phyloP scores from a whole-genome alignment of 2,329 filamentous ascomycete genomes.

The Torrubiellomyces zombiae region DNA sequence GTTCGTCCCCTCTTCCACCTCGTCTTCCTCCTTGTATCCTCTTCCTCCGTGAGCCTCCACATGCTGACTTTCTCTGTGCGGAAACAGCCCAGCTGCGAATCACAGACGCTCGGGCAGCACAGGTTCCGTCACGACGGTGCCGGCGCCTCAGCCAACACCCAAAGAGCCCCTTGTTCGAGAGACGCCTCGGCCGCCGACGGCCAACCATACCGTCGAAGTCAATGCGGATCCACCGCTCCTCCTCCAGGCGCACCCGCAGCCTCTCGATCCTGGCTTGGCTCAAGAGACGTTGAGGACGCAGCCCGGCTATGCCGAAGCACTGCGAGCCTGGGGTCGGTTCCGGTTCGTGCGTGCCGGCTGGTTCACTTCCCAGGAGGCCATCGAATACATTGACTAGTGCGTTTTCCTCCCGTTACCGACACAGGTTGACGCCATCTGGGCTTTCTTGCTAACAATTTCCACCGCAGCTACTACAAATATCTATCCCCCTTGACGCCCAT shows the following conservation, averaged over 20 bases:
- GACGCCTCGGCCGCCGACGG: constrained; percentile 3
- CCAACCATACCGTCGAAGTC: constrained; percentile 5
- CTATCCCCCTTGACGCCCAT: constrained; percentile 87
- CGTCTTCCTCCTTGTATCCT: constrained; percentile 4
- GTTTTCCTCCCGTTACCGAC: constrained; percentile 12
- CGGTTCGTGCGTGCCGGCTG: constrained; percentile 92
- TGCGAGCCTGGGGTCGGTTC: constrained; percentile 80
- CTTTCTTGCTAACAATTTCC: neutral
- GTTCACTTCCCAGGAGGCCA: constrained; percentile 87
- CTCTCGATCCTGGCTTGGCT: constrained; percentile 29
- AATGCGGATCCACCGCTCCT: no score
- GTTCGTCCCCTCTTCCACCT: constrained; percentile 23
- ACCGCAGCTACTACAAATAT: constrained; percentile 65
- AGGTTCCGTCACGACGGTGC: constrained; percentile 8
- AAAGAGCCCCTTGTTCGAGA: constrained; percentile 3
- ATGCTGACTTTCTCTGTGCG: constrained; percentile 5
- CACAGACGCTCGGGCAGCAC: constrained; percentile 16
- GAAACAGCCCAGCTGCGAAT: constrained; percentile 9
- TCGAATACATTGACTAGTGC: constrained; percentile 85
- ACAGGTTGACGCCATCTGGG: no score
- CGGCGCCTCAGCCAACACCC: constrained; percentile 6
- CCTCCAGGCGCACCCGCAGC: constrained; percentile 8
- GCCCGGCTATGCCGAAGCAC: constrained; percentile 47
- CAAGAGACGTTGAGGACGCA: constrained; percentile 27
- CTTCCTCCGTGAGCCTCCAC: constrained; percentile 3